phyloP scores from a whole-genome alignment of 2,329 filamentous ascomycete genomes.

The Scedosporium aurantiacum region DNA sequence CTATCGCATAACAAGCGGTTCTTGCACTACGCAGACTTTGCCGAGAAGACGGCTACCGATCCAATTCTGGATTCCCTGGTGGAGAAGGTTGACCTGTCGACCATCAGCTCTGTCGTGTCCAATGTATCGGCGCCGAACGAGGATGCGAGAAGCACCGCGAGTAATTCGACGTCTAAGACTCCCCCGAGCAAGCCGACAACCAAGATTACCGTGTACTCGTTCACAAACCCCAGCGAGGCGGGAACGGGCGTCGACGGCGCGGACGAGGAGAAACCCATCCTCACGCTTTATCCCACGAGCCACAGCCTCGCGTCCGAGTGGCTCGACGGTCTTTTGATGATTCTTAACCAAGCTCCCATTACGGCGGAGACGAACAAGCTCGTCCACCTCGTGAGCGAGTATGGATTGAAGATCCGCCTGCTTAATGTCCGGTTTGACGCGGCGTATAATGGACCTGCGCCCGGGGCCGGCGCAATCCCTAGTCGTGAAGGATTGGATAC shows the following conservation, averaged over 20 bases:
- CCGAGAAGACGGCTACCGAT: constrained; percentile 48
- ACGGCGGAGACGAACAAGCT: constrained; percentile 93
- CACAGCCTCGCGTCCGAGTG: constrained; percentile 86
- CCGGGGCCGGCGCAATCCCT: constrained; percentile 66
- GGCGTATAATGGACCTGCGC: constrained; percentile 52
- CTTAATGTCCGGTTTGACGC: constrained; percentile 84
- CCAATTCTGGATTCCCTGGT: constrained; percentile 63
- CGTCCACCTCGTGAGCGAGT: constrained; percentile 74
- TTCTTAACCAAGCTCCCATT: constrained; percentile 89
- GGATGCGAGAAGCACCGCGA: constrained; percentile 33
- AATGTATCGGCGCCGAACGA: constrained; percentile 65
- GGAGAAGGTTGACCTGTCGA: constrained; percentile 77
- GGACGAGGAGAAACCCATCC: constrained; percentile 56
- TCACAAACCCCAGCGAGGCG: constrained; percentile 32
- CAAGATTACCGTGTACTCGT: constrained; percentile 86
- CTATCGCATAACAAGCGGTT: constrained; percentile 85
- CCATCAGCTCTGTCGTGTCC: constrained; percentile 85
- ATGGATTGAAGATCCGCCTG: constrained; percentile 83
- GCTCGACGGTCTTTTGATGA: constrained; percentile 90
- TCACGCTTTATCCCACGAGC: constrained; percentile 72
- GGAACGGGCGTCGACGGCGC: constrained; percentile 23
- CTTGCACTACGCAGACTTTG: constrained; percentile 83
- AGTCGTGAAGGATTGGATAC: constrained; percentile 78
- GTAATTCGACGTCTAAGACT: constrained; percentile 28
- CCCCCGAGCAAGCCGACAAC: constrained; percentile 44